Evolutionary conservation across 768 basidiomycete genomes (phyloP), one percentile per base, ranked within the genome.

Genomic region (Russula earlei): DNA sequence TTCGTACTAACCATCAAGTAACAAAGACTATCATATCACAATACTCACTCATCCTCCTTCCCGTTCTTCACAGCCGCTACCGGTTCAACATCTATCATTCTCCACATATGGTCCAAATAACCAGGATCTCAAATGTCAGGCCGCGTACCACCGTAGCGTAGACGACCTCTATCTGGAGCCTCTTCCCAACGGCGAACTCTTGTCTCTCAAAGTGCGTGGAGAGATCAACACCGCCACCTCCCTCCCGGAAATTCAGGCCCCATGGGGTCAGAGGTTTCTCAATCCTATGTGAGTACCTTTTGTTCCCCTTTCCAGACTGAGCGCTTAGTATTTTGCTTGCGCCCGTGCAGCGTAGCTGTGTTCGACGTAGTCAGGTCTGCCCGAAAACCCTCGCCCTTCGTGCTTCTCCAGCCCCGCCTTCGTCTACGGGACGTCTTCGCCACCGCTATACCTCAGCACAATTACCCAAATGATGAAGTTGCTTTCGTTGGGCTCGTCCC

Each of bases 51-150:
- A 79, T 20, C 74, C 78, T 0, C 64, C 70, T 20, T 65, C 72
- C 1, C 58, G 69, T 4, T 67, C 70, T 3, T 67, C 68, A 22
- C 67, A 68, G 8, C 68, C 66, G 17, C 66, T 77, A 6, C 79
- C 77, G 20, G 73, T 81, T 12, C 95, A 97, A 64, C 88, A 88
- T 51, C 78, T 98, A 15, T 83, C 84, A 0, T 96, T 93, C 69
- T 95, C 94, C 0, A 81, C 85, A 0, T 97, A 97, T 68, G 91
- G 92, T 0, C 92, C 95, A 5, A 94, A 94, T 67, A 91, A 87
- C 65, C 83, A 86, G 68, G 90, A 94, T 67, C 81, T 78, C 60
- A 71, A 78, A 8, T 64, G 84, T 12, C 93, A 95, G 65, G 71
- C 80, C 5, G 67, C 79, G 10, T 97, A 95, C 72, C 77, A 76